These are phyloP conservation scores for Ceratobasidium theobromae DNA, from an alignment of 1,284 basidiomycete species.

Conservation along the genomic window DNA sequence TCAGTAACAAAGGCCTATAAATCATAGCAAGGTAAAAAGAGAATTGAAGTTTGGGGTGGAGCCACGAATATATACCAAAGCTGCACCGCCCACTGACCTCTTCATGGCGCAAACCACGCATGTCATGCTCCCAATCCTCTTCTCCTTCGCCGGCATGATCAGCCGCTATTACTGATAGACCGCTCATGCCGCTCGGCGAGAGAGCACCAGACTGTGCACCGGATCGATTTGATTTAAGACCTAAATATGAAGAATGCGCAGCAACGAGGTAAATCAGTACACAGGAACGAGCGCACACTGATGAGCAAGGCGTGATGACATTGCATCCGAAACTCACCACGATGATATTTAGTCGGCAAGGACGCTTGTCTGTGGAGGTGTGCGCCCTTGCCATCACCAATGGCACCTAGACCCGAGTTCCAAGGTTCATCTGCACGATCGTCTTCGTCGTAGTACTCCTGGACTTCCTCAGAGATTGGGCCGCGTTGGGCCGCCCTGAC, in stretches of 20 bases:
- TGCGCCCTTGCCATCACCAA: constrained; percentile 72
- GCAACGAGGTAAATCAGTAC: constrained; percentile 40
- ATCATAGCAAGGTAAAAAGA: constrained; percentile 11
- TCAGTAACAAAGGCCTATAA: constrained; percentile 23
- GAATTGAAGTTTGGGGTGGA: neutral
- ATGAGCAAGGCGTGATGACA: constrained; percentile 37
- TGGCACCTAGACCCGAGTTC: constrained; percentile 68
- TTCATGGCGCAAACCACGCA: constrained; percentile 51
- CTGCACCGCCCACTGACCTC: constrained; percentile 33
- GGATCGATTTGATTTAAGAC: constrained; percentile 47
- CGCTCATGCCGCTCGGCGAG: constrained; percentile 69
- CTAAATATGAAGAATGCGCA: constrained; percentile 40
- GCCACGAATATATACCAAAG: neutral
- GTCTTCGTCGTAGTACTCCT: constrained; percentile 68
- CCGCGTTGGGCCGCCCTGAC: constrained; percentile 61
- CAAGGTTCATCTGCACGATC: constrained; percentile 71
- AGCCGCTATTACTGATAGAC: constrained; percentile 69
- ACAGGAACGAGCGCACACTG: constrained; percentile 37
- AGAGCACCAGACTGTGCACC: constrained; percentile 58
- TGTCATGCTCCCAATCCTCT: constrained; percentile 75
- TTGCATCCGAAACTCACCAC: constrained; percentile 53
- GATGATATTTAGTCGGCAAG: constrained; percentile 75
- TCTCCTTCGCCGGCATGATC: constrained; percentile 59
- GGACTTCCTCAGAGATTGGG: constrained; percentile 65
- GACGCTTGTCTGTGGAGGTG: constrained; percentile 77